Percentiles rank a stretch among this genome's conserved stretches.
Evolutionary conservation across 148 eudicot species (phyloP).

Genomic region (Chenopodium formosanum): DNA sequence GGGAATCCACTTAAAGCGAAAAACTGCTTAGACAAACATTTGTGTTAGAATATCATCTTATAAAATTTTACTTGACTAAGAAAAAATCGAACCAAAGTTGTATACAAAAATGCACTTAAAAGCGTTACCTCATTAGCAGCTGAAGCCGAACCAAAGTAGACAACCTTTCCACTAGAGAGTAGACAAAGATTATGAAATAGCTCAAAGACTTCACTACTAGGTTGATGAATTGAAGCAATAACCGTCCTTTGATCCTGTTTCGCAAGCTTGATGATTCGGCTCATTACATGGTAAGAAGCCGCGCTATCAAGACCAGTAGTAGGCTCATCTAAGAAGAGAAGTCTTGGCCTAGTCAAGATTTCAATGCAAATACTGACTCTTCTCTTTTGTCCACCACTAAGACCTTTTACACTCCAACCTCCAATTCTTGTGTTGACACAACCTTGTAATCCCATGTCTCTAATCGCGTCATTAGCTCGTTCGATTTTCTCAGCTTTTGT

Average conservation of each 20-base stretch:
- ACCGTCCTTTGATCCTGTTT: constrained; percentile 43
- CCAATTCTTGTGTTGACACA: constrained; percentile 64
- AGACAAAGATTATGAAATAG: constrained; percentile 66
- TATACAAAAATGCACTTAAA: too few relatives aligned
- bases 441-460: constrained; percentile 74
- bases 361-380: constrained; percentile 82
- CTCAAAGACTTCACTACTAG: constrained; percentile 61
- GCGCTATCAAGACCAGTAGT: constrained; percentile 90
- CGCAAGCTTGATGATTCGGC: constrained; percentile 38
- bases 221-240: constrained; percentile 76
- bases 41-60: background rate
- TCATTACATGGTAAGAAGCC: constrained; percentile 75
- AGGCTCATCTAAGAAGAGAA: constrained; percentile 82
- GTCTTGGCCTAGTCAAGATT: constrained; percentile 57
- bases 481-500: constrained; percentile 44
- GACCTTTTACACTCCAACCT: constrained; percentile 61
- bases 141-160: constrained; percentile 54
- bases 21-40: constrained; percentile 37
- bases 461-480: constrained; percentile 51
- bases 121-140: constrained; percentile 43
- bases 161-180: constrained; percentile 46
- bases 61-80: background rate
- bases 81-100: too few relatives aligned
- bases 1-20: constrained; percentile 56
- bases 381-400: constrained; percentile 86